Conservation (phyloP, 2,329 filamentous ascomycete species). For the Xylaria sp. region DNA sequence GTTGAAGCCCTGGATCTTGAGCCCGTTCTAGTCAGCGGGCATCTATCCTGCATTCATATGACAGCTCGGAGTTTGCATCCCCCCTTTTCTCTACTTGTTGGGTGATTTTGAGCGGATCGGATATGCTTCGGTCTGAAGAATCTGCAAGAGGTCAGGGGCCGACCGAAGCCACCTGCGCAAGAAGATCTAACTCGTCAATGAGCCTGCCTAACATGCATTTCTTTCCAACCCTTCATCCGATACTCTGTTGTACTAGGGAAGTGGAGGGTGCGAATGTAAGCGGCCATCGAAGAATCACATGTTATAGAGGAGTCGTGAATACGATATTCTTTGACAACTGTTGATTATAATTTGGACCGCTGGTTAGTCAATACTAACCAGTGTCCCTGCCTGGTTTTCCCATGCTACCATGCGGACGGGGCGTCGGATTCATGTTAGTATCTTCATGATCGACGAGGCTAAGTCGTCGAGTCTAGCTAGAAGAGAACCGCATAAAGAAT, state of each 20-base stretch:
- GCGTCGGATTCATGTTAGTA: slow-evolving; percentile 4
- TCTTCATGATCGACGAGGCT: slow-evolving; percentile 7
- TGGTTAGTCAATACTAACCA: neutral
- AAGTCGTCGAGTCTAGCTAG: neutral
- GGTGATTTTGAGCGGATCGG: neutral
- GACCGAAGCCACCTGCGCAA: neutral
- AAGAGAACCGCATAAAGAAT: neutral
- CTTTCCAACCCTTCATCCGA: too few relatives aligned
- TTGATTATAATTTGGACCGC: neutral
- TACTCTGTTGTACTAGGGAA: neutral
- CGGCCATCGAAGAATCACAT: neutral
- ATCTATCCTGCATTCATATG: neutral
- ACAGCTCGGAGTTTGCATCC: slow-evolving; percentile 1
- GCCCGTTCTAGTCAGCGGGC: neutral
- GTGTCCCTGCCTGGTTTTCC: slow-evolving; percentile 1
- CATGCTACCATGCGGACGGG: neutral
- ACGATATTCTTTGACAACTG: neutral
- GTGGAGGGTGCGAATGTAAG: neutral
- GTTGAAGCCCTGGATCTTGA: neutral
- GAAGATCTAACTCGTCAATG: slow-evolving; percentile 9
- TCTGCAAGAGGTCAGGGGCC: neutral
- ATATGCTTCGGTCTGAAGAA: neutral
- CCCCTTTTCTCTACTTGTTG: neutral
- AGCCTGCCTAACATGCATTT: too few relatives aligned
- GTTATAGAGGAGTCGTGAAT: neutral